Evolutionary conservation across 164 flowering plant genomes (phyloP).

Genomic region (Stephania japonica): DNA sequence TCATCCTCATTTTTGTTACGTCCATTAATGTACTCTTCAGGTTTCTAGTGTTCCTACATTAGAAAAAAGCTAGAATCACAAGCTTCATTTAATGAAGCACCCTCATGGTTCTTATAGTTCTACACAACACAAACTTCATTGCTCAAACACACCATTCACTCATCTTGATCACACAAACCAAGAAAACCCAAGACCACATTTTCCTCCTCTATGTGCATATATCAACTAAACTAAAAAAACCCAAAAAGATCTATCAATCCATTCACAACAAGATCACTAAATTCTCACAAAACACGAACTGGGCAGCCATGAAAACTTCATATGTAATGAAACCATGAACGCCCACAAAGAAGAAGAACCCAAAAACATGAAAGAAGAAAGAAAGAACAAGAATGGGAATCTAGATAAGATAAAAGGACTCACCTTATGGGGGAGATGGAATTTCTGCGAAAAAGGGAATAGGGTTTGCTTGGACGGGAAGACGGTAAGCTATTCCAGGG

Average conservation of each 20-base stretch:
- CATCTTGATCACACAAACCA: neutral
- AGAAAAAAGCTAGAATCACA: no score
- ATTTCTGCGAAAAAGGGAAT: neutral
- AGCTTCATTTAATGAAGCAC: no score
- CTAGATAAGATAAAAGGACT: neutral
- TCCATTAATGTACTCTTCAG: neutral
- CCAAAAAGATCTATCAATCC: no score
- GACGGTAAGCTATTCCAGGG: conserved; percentile 1
- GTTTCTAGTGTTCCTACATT: neutral
- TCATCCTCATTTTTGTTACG: no score
- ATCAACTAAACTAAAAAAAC: no score
- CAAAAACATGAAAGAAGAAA: neutral
- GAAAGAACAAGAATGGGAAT: neutral
- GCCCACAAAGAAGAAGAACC: no score
- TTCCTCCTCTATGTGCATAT: neutral
- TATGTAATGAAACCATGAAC: no score
- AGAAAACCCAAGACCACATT: neutral
- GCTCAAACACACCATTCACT: neutral
- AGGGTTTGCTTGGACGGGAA: neutral
- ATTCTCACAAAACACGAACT: no score
- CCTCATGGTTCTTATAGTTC: no score
- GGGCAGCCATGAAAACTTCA: no score
- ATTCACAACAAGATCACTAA: no score
- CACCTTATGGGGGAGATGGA: neutral
- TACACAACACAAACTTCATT: neutral